These are phyloP conservation scores for Pseudopithomyces maydicus DNA, from an alignment of 2,329 filamentous ascomycete genomes.

Conservation along the genomic window DNA sequence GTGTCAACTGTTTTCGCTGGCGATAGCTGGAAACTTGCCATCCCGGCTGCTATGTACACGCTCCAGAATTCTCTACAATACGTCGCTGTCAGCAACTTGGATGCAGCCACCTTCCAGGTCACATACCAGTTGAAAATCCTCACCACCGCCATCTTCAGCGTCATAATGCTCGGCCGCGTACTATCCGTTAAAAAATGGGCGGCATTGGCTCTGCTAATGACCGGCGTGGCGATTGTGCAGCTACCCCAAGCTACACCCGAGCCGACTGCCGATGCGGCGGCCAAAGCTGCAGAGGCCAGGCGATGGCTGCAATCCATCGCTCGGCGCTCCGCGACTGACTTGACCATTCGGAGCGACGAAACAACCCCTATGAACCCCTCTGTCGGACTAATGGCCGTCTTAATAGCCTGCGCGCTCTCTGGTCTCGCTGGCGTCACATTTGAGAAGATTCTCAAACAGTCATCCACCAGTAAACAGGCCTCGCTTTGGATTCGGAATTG, in stretches of 20 bases:
- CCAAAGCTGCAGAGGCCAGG: slow-evolving; percentile 55
- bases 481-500: slow-evolving; percentile 95
- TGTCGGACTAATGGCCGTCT: slow-evolving; percentile 77
- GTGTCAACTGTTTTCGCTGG: slow-evolving; percentile 81
- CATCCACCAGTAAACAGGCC: slow-evolving; percentile 66
- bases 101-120: slow-evolving; percentile 91
- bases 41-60: slow-evolving; percentile 87
- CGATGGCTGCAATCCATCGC: slow-evolving; percentile 49
- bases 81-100: slow-evolving; percentile 85
- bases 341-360: slow-evolving; percentile 76
- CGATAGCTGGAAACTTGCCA: slow-evolving; percentile 92
- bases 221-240: slow-evolving; percentile 85
- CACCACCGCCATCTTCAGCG: slow-evolving; percentile 85
- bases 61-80: slow-evolving; percentile 95
- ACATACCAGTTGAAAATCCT: slow-evolving; percentile 95
- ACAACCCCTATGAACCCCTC: slow-evolving; percentile 72
- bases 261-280: slow-evolving; percentile 64
- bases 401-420: slow-evolving; percentile 78
- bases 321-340: slow-evolving; percentile 79
- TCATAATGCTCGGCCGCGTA: slow-evolving; percentile 73
- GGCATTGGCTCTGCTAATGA: slow-evolving; percentile 75
- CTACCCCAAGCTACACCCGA: slow-evolving; percentile 67
- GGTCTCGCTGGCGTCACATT: slow-evolving; percentile 86
- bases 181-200: slow-evolving; percentile 79
- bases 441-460: slow-evolving; percentile 90